These are phyloP conservation scores for Lupinus albus DNA, from an alignment of 306 rosid genomes.

Conservation along the genomic window DNA sequence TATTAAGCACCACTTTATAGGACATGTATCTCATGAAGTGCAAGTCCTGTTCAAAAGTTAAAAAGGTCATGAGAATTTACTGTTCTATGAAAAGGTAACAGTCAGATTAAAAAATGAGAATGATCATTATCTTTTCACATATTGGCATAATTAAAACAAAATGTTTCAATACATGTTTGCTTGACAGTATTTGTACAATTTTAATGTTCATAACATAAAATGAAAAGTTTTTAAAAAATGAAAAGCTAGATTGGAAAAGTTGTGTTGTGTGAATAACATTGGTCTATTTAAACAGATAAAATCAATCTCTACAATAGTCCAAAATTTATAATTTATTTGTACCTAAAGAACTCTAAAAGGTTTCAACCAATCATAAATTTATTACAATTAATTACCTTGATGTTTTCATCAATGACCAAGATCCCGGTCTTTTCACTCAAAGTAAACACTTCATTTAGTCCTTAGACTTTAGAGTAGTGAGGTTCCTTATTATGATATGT, in stretches of 20 bases:
- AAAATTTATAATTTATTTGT: background rate
- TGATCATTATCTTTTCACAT: background rate
- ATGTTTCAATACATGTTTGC: too few relatives aligned
- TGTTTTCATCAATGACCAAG: background rate
- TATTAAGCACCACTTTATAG: background rate
- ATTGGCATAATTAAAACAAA: too few relatives aligned
- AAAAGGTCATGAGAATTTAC: background rate
- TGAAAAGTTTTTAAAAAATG: too few relatives aligned
- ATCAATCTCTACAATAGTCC: background rate
- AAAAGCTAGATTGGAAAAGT: too few relatives aligned
- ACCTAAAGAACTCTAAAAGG: background rate
- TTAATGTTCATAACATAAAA: too few relatives aligned
- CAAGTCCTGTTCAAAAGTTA: constrained; percentile 5
- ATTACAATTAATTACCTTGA: background rate
- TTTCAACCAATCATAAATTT: background rate
- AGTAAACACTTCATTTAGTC: too few relatives aligned
- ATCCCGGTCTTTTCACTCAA: background rate
- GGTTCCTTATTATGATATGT: background rate
- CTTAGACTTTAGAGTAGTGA: too few relatives aligned
- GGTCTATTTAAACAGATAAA: background rate
- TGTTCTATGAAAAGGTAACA: background rate
- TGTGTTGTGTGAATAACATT: too few relatives aligned
- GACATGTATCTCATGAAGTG: background rate
- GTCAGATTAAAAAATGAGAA: background rate
- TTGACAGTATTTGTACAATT: too few relatives aligned